Evolutionary conservation across 805 yeast species (phyloP).

Genomic region (Cyberlindnera bimundalis): DNA sequence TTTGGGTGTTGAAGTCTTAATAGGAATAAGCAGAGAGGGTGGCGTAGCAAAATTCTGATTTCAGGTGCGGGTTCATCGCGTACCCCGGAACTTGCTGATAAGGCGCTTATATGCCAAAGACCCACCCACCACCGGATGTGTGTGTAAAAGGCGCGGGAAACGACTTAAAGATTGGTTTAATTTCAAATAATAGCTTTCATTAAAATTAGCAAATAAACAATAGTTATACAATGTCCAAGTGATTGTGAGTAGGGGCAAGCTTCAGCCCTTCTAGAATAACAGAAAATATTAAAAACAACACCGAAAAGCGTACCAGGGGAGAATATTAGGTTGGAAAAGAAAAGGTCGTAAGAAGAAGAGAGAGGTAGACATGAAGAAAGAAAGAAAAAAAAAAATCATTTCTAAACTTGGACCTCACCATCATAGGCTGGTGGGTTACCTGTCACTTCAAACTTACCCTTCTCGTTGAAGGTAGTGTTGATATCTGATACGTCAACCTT

Average conservation of each 20-base stretch:
- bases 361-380: too few species aligned
- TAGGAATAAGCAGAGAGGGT: too few species aligned
- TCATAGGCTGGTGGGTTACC: slow-evolving; percentile 74
- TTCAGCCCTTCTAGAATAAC: neutral
- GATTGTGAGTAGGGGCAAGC: neutral
- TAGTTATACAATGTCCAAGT: neutral
- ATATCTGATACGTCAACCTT: slow-evolving; percentile 54
- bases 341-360: neutral
- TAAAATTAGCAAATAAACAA: neutral
- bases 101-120: too few species aligned
- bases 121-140: too few species aligned
- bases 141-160: too few species aligned
- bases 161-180: too few species aligned
- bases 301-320: neutral
- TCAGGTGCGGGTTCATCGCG: neutral
- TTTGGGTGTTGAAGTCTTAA: too few species aligned
- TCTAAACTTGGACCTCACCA: slow-evolving; percentile 26
- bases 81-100: slow-evolving; percentile 3
- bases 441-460: slow-evolving; percentile 48
- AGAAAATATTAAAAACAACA: neutral
- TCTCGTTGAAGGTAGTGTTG: slow-evolving; percentile 55
- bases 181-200: too few species aligned
- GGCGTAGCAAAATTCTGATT: slow-evolving; percentile 1
- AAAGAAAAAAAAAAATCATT: neutral
- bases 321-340: too few species aligned